Base-by-base conservation (phyloP, 1,284 basidiomycete species). In the Cyathus olla region DNA sequence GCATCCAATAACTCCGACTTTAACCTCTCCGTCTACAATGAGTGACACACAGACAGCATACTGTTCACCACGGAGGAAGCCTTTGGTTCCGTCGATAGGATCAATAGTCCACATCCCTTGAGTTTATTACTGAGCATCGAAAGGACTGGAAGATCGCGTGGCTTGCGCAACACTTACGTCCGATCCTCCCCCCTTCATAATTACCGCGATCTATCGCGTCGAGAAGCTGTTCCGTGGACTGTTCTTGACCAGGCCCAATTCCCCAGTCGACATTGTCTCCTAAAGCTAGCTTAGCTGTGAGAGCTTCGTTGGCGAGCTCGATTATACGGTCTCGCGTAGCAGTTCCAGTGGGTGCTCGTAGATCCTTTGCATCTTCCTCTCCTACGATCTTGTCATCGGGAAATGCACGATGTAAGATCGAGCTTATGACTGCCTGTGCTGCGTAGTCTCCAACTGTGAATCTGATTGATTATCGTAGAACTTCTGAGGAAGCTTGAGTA, bases 41-140 rank as follows among this genome's bases (percentile, higher is more conserved):
- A 99, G 86, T 0, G 96, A 94, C 29, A 99, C 85, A 78, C 97
- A 99, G 28, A 99, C 95, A 5, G 97, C 97, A 73, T 97, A 99
- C 78, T 99, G 98, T 59, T 95, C 97, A 13, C 96, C 96, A 24
- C 97, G 90, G 47, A 99, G 86, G 84, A 99, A 99, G 3, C 97
- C 96, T 75, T 97, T 97, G 22, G 95, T 96, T 10, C 95, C 95
- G 72, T 97, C 95, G 67, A 97, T 96, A 27, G 95, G 95, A 76
- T 97, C 95, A 50, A 97, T 89, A 0, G 94, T 94, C 95, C 95
- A 95, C 85, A 94, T 92, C 17, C 94, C 91, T 93, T 57, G 9
- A 27, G 61, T 13, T 21, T 22, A 57, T 40, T n/a, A 40, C 31
- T 39, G 2, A 46, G 60, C 53, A 63, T 9, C 4, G 5, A 49